Base-by-base conservation (phyloP, 306 rosid genomes). In the Vachellia collinsii region DNA sequence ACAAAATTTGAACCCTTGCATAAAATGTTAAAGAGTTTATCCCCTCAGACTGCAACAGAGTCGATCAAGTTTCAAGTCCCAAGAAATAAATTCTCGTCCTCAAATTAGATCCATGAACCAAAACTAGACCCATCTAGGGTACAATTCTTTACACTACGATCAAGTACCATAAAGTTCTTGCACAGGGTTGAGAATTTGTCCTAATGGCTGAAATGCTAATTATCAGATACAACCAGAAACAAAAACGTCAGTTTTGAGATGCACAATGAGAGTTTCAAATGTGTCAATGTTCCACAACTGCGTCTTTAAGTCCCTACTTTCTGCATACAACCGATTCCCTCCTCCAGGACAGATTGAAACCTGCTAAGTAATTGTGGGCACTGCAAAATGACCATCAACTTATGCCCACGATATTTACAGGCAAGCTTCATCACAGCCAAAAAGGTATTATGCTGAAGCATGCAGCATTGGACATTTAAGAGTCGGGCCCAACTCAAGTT, bases 1-100 rank as follows among this genome's bases (percentile, higher is more conserved):
- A 68, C 66, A 69, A 67, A 61, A 77, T 73, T 44, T 63, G 64
- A 75, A 68, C 74, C 78, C 70, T 78, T 34, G 39, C 39, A 62
- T 13, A 62, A 53, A 47, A 19, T 75, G 25, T 74, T 71, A 61
- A 48, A 70, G 64, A 72, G 72, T 44, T 79, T 43, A 47, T 47
- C 76, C 58, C 54, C 42, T 69, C 64, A 68, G 81, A 67, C 76
- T 47, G 79, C 81, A 83, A 67, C 71, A 44, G 23, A 82, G 13
- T 20, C 63, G 2, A 66, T 77, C 67, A 72, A 61, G 53, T 70
- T 56, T 75, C 54, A 59, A 70, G 80, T 68, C 87, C 74, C 47
- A 47, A 76, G 20, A 37, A 14, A 23, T 17, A 13, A 62, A 25
- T 29, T 62, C 41, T 29, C 19, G 36, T 25, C 41, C 68, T 22